Evolutionary conservation across 2,329 filamentous ascomycete species (phyloP).

Genomic region (Grosmannia huntii): DNA sequence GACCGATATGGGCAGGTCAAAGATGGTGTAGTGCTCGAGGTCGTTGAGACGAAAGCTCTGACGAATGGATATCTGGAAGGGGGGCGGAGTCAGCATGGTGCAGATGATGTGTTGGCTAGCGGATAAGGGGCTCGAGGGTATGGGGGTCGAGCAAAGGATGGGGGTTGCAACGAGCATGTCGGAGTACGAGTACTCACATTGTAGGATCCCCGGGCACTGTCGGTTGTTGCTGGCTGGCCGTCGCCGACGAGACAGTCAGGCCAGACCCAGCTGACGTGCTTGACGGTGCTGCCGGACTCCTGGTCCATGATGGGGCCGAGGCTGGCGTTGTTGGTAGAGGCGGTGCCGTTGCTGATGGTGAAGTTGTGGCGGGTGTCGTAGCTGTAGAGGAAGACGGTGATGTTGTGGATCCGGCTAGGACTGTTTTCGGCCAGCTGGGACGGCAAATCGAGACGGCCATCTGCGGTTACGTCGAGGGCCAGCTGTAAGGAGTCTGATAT

Average conservation of each 20-base stretch:
- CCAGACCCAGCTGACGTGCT: slow-evolving; percentile 63
- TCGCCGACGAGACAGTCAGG: slow-evolving; percentile 54
- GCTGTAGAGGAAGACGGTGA: slow-evolving; percentile 55
- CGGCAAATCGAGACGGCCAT: slow-evolving; percentile 49
- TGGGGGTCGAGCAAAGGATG: too few species aligned
- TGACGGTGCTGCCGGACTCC: slow-evolving; percentile 55
- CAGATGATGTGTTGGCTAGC: too few species aligned
- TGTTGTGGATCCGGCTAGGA: slow-evolving; percentile 45
- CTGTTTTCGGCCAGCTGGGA: slow-evolving; percentile 36
- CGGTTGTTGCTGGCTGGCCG: slow-evolving; percentile 30
- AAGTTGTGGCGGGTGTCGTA: slow-evolving; percentile 52
- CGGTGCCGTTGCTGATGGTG: slow-evolving; percentile 53
- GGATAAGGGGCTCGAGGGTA: too few species aligned
- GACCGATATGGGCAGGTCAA: slow-evolving; percentile 55
- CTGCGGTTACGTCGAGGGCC: slow-evolving; percentile 52
- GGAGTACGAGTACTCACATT: slow-evolving; percentile 38
- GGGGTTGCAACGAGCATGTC: background rate
- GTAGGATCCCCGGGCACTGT: slow-evolving; percentile 46
- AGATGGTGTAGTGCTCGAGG: slow-evolving; percentile 53
- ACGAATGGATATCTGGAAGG: slow-evolving; percentile 49
- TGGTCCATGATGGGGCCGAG: slow-evolving; percentile 50
- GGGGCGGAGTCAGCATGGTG: too few species aligned
- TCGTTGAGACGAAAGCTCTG: slow-evolving; percentile 56
- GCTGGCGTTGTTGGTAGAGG: slow-evolving; percentile 37
- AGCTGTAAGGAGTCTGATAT: slow-evolving; percentile 42